phyloP scores from a whole-genome alignment of 768 basidiomycete genomes.

The Amanita jacksonii region DNA sequence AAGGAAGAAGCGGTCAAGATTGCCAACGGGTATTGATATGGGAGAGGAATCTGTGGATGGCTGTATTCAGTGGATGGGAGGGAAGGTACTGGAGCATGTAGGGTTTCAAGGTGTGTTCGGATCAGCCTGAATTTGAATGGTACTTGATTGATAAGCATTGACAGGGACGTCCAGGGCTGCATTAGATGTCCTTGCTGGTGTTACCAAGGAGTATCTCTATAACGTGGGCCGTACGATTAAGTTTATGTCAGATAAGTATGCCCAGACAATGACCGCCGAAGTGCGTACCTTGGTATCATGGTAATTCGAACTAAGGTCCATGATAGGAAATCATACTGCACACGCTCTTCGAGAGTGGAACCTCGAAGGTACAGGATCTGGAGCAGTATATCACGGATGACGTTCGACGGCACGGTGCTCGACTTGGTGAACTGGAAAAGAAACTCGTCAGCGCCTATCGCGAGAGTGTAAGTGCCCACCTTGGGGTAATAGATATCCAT shows the following conservation, averaged over 20 bases:
- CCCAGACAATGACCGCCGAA: constrained; percentile 74
- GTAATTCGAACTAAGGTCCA: not conserved
- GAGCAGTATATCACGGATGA: constrained; percentile 88
- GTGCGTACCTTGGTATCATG: constrained; percentile 30
- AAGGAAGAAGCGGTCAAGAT: constrained; percentile 18
- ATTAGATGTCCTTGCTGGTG: constrained; percentile 66
- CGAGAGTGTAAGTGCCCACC: constrained; percentile 52
- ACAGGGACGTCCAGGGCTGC: constrained; percentile 68
- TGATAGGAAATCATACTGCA: constrained; percentile 88
- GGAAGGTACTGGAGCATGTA: constrained; percentile 77
- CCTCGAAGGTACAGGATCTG: constrained; percentile 65
- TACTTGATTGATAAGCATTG: not conserved
- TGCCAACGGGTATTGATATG: constrained; percentile 36
- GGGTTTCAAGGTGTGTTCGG: constrained; percentile 76
- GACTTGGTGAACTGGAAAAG: constrained; percentile 74
- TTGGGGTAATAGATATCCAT: not conserved
- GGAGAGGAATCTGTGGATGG: constrained; percentile 50
- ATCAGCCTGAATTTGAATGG: not conserved
- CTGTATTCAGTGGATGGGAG: constrained; percentile 63
- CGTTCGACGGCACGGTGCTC: constrained; percentile 68
- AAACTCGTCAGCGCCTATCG: constrained; percentile 78
- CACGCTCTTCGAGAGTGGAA: constrained; percentile 84
- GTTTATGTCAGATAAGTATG: constrained; percentile 74
- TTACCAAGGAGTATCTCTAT: constrained; percentile 70
- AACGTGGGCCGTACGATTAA: constrained; percentile 85